Evolutionary conservation across 2,329 filamentous ascomycete genomes (phyloP), one percentile per base, ranked within the genome.

Genomic region (Colletotrichum spaethianum): DNA sequence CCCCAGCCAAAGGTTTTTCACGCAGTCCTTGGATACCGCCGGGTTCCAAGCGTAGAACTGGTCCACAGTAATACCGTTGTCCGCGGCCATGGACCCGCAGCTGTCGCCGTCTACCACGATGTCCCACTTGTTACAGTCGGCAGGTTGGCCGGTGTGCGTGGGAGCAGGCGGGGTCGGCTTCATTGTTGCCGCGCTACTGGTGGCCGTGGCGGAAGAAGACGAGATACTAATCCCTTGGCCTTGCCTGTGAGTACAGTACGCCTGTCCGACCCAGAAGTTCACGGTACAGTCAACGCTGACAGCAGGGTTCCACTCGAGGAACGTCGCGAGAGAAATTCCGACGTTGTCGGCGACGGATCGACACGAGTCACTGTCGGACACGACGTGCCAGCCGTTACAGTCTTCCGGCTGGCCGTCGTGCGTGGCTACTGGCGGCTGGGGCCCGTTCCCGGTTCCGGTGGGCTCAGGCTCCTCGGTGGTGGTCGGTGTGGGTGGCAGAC

Each of bases 251-350:
- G 74, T 52, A 55, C 79, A 80, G 70, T 80, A 81, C 3, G 76
- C 68, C 11, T 79, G 57, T 4, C 56, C 66, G 8, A 70, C 23
- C 75, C 75, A 77, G 62, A 79, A 78, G 73, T 78, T 78, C 20
- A 48, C 68, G 14, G 31, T 28, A 31, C 76, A 77, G 68, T 77
- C 73, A 11, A 40, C 52, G 16, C 67, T 72, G 62, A 77, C 62
- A 31, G 74, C 75, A 2, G 75, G 76, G 66, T 78, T 74, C 74
- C 72, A 75, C 11, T 42, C 67, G 57, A 64, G 59, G 66, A 75
- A 76, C 42, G 65, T 40, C 1, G 38, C 70, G 8, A 56, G 61
- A 7, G 74, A 61, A 33, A 76, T 75, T n/a, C 59, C 68, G 46
- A 44, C 60, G 23, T 53, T 38, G 60, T 46, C 50, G 3, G 53